These are phyloP conservation scores for Plantago elongata DNA, from an alignment of 257 asterid species.

Conservation along the genomic window DNA sequence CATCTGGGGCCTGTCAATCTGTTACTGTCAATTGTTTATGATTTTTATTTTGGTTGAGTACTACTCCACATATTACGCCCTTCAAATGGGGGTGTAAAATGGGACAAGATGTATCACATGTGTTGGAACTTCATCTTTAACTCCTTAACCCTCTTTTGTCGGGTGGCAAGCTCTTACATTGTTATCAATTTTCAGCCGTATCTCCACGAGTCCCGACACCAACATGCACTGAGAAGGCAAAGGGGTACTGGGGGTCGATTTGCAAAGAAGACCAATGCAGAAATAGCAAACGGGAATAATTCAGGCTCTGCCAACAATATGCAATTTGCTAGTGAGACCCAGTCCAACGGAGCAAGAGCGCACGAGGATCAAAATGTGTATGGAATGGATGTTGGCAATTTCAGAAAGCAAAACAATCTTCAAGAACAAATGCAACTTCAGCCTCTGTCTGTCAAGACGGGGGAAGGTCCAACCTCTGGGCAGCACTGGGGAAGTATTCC, in stretches of 20 bases:
- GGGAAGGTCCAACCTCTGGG: conserved; percentile 27
- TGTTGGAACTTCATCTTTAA: neutral
- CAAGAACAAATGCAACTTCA: conserved; percentile 29
- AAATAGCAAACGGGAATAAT: conserved; percentile 35
- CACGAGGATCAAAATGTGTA: conserved; percentile 21
- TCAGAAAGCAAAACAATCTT: conserved; percentile 34
- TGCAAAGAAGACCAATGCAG: conserved; percentile 54
- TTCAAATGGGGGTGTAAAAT: neutral
- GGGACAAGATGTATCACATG: neutral
- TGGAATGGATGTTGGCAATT: conserved; percentile 24
- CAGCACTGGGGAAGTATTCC: conserved; percentile 26
- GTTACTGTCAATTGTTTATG: neutral
- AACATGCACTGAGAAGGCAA: conserved; percentile 80
- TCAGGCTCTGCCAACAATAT: conserved; percentile 32
- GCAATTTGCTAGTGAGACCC: conserved; percentile 14
- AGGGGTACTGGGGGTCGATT: conserved; percentile 89
- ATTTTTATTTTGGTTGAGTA: too few species aligned
- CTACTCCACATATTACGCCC: too few species aligned
- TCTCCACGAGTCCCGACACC: conserved; percentile 90
- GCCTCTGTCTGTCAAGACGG: conserved; percentile 17
- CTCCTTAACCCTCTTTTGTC: neutral
- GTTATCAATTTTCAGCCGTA: conserved; percentile 53
- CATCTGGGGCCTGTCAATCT: neutral
- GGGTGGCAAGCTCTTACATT: neutral
- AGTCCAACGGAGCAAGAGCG: conserved; percentile 25